Evolutionary conservation across 2,329 filamentous ascomycete species (phyloP), one percentile per base, ranked within the genome.

Genomic region (Diaporthe sp.): DNA sequence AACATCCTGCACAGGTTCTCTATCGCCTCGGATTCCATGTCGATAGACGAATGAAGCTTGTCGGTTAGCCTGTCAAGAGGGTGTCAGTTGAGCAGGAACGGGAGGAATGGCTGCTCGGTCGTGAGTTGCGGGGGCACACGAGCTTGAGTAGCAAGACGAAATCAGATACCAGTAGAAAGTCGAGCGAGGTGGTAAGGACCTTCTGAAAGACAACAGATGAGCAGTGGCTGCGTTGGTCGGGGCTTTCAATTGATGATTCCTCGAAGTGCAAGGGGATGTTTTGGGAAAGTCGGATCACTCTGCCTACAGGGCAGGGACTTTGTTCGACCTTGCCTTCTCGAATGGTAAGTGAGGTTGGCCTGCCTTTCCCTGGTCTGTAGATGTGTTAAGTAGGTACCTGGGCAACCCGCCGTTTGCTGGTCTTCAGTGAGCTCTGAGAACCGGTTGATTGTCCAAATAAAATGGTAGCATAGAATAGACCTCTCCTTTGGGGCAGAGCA

Each of bases 1-100:
- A 71, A 71, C 70, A 71, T 71, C 25, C 19, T 71, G 25, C 32
- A 51, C 1, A 71, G 47, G 25, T 71, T 71, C 47, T 71, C 70
- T n/a, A 71, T 35, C 22, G 56, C 70, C 22, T 39, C 19, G 22
- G 56, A 44, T 17, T 55, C 25, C 70, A 71, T 71, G 0, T 32
- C 19, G 44, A 13, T 19, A 25, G 50, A 27, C 1, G 17, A 53
- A 10, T 15, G 61, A 10, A 5, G 3, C 1, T n/a, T 42, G 30
- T 5, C 2, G 10, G 30, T 9, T 8, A 12, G 19, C 4, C 19
- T 35, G 37, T 35, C 15, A 10, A 53, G 17, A n/a, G 27, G 7
- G n/a, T 9, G 8, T 22, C 10, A 37, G 25, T n/a, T 50, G 56
- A 25, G 35, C 25, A 53, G 32, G 30, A n/a, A 30, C 13, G 13